phyloP scores from a whole-genome alignment of 495 filamentous ascomycete species.

The Geoglossum glabrum region DNA sequence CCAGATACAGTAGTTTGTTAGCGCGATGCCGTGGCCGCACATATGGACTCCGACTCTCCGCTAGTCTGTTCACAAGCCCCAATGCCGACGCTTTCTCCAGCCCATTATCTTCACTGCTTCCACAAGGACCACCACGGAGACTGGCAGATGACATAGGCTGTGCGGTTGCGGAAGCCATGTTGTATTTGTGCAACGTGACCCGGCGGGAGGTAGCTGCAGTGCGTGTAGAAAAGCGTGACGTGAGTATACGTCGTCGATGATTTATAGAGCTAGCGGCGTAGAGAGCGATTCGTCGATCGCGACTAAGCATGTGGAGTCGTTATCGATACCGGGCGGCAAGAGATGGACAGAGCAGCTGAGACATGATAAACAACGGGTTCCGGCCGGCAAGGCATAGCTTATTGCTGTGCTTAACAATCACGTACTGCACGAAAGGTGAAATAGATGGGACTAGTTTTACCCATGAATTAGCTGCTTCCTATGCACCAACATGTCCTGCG shows the following conservation, averaged over 20 bases:
- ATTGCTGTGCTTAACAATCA: too few relatives aligned
- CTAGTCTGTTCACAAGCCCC: slow-evolving; percentile 44
- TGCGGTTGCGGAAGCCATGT: slow-evolving; percentile 2
- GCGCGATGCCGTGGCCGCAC: slow-evolving; percentile 20
- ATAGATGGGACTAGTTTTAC: too few relatives aligned
- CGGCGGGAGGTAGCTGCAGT: background rate
- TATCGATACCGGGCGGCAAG: background rate
- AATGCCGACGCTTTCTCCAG: background rate
- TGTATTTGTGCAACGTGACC: background rate
- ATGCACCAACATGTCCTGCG: too few relatives aligned
- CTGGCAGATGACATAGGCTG: background rate
- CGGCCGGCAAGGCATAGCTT: too few relatives aligned
- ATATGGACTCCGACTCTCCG: slow-evolving; percentile 63
- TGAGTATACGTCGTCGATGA: background rate
- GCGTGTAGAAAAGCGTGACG: background rate
- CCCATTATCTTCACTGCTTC: background rate
- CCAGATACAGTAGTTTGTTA: background rate
- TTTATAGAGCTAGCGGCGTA: background rate
- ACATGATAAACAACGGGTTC: too few relatives aligned
- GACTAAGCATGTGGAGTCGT: background rate
- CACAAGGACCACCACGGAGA: background rate
- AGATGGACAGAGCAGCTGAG: background rate
- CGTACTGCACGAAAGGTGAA: too few relatives aligned
- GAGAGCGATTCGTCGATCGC: background rate
- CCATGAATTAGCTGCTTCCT: too few relatives aligned